Evolutionary conservation across 2,329 filamentous ascomycete genomes (phyloP), one percentile per base, ranked within the genome.

Genomic region (Bipolaris zeicola): DNA sequence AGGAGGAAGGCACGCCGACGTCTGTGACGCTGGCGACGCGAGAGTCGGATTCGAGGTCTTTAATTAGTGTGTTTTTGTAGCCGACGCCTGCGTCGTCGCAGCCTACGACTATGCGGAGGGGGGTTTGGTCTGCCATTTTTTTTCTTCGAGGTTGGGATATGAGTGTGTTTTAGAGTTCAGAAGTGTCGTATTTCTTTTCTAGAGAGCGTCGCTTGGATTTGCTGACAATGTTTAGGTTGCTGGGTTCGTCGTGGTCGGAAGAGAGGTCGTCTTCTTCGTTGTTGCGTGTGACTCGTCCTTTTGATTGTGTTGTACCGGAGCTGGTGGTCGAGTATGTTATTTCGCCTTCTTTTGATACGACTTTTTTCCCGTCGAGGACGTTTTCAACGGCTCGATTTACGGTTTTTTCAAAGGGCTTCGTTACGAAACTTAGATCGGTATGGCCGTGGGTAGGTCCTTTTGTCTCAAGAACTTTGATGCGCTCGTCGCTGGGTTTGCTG

Each of bases 41-140:
- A 2, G 84, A 77, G 77, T 90, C 85, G 45, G 84, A 80, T 63
- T 88, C 82, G 58, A 96, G 85, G 70, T 91, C 87, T 50, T 82
- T 80, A 73, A 90, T 91, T 79, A 96, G 88, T 65, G 86, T 85
- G 73, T 87, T 85, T 78, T 94, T 95, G 85, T 95, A 95, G 65
- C 78, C 80, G 68, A 89, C 83, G 72, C 91, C 91, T 57, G 90
- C 90, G 66, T 91, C 89, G 73, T 89, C 86, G 73, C 82, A 82
- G 75, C 85, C 86, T 66, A 89, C 81, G 68, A 83, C 86, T 67
- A 89, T 85, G 71, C 83, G 82, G 67, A 87, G 79, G 52, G 72
- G 71, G 5, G 34, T 49, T 55, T 14, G 55, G n/a, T 36, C 14
- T 36, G 26, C 4, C 37, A 43, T 50, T 24, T 50, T 34, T n/a